Evolutionary conservation across 2,329 filamentous ascomycete genomes (phyloP).

Genomic region (Daldinia eschscholtzii): DNA sequence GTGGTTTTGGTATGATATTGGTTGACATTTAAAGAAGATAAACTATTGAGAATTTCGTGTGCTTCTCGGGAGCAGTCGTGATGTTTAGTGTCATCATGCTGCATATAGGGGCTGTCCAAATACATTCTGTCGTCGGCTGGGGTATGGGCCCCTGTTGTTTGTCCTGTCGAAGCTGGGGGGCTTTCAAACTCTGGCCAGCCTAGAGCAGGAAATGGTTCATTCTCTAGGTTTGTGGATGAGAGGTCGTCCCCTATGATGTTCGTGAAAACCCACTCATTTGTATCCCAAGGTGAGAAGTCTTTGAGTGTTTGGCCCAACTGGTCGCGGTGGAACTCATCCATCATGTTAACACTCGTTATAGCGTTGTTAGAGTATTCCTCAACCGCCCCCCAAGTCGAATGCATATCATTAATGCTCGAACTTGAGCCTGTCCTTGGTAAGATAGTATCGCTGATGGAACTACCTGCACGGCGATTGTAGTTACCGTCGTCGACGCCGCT

Average conservation of each 20-base stretch:
- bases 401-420: constrained; percentile 20
- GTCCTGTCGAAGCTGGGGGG: constrained; percentile 16
- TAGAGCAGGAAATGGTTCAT: constrained; percentile 19
- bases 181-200: constrained; percentile 22
- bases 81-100: constrained; percentile 9
- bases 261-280: constrained; percentile 23
- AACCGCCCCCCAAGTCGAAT: constrained; percentile 16
- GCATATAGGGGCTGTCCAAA: constrained; percentile 13
- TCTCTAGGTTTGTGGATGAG: constrained; percentile 16
- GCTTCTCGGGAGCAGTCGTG: constrained; percentile 33
- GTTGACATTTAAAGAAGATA: constrained; percentile 20
- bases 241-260: constrained; percentile 16
- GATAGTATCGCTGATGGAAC: constrained; percentile 15
- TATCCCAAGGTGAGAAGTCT: constrained; percentile 23
- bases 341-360: constrained; percentile 11
- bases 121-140: constrained; percentile 16
- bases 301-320: constrained; percentile 12
- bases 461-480: not conserved
- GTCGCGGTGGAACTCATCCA: constrained; percentile 23
- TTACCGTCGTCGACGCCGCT: constrained; percentile 1
- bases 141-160: constrained; percentile 13
- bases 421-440: constrained; percentile 17
- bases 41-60: constrained; percentile 32
- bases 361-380: constrained; percentile 18
- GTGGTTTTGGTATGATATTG: constrained; percentile 6